Evolutionary conservation across 1,284 basidiomycete genomes (phyloP), one percentile per base, ranked within the genome.

Genomic region (Ceraceosorus guamensis): DNA sequence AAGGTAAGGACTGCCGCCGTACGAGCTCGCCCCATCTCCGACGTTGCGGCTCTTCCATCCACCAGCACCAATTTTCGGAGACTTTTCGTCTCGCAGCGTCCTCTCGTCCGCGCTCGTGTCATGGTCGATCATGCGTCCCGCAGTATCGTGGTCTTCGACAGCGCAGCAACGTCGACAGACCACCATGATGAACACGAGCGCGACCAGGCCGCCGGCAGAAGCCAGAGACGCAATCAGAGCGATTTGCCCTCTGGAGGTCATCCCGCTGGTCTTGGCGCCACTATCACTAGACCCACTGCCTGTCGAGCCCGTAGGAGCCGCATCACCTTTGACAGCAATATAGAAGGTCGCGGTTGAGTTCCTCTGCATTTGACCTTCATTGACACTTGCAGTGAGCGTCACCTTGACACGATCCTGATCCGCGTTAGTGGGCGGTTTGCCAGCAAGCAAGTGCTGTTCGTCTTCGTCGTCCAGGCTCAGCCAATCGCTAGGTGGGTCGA

Each of bases 171-270:
- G 57, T 31, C 66, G 62, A 35, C 67, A 70, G 55, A 63, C 63
- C 32, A 70, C 46, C 50, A 72, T 62, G 32, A 72, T 56, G 32
- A 67, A 30, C 46, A 70, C 56, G 18, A 70, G 53, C 54, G 62
- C 48, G 41, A 65, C 32, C 1, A 70, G 33, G 8, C 66, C 70
- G n/a, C 68, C 68, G 2, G 62, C 62, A 5, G 62, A 52, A 8
- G 67, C 68, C 31, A 70, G 35, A 0, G 61, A 62, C 2, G 65
- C 68, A 2, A 62, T 66, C 10, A 71, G 53, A 6, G 62, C 68
- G 32, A 67, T 54, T 35, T 61, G 63, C 47, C 56, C 61, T n/a
- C 24, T 3, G 10, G 31, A 13, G 24, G 48, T 41, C 7, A 56
- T 13, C 18, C 50, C 24, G 34, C 13, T 35, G 34, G 48, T 10